Base-by-base conservation (phyloP, 2,329 filamentous ascomycete species). In the Bipolaris oryzae region DNA sequence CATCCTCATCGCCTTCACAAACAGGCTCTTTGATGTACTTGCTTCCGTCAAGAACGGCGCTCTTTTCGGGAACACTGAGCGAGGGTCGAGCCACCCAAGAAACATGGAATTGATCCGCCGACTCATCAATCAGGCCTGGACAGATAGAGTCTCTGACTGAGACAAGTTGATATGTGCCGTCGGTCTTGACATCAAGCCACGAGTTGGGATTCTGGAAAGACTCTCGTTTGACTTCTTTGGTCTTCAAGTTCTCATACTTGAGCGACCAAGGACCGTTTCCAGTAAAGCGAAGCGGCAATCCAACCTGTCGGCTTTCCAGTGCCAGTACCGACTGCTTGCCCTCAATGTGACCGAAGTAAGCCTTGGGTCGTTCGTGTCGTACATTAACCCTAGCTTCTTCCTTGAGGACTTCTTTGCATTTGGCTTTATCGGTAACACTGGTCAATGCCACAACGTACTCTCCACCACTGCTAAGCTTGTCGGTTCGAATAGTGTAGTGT, bases 1-100 rank as follows among this genome's bases (percentile, higher is more conserved):
- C 87, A 74, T 97, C 94, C 69, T 96, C 90, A 60, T 98, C 94
- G 28, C 94, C 94, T 78, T 99, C 93, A 71, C 95, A 99, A 28
- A 99, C 89, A 58, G 93, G 88, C 39, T 87, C 84, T 76, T 96
- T 96, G 65, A 87, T 74, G 71, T 88, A 90, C 33, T 82, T 81
- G 25, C 81, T 80, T 15, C 81, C 79, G 34, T 82, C 70, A 15
- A 70, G 76, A 10, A 80, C 80, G 44, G 91, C 82, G 44, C 87
- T 84, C 3, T 86, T 85, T 57, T 89, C 84, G 5, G 87, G 81
- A 43, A 95, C 74, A 13, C 83, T 84, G 39, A 96, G 82, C 60
- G 86, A 81, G 1, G 95, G 96, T 44, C 93, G 86, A 33, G 90
- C 84, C 66, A 95, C 91, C 92, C 92, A 97, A 57, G 87, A 85